Conservation (phyloP, 768 basidiomycete genomes). For the Lentinula edodes region DNA sequence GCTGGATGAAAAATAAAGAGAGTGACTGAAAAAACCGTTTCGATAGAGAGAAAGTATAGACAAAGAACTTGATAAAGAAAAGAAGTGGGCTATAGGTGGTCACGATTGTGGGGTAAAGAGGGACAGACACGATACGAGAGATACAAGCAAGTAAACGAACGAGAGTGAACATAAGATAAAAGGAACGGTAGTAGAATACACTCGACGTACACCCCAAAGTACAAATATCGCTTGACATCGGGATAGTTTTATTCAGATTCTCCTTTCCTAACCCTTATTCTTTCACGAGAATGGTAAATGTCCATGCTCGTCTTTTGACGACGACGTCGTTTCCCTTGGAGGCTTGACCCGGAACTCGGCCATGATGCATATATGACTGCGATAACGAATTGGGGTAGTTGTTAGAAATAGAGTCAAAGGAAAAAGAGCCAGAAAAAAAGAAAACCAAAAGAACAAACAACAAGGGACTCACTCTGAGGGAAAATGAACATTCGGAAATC, state of each 20-base stretch:
- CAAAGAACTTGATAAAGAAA: background rate
- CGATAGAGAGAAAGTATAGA: background rate
- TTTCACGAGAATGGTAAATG: background rate
- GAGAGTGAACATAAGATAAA: background rate
- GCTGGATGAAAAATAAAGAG: background rate
- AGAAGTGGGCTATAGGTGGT: background rate
- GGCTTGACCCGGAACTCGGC: slow-evolving; percentile 79
- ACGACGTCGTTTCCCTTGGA: slow-evolving; percentile 40
- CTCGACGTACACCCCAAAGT: background rate
- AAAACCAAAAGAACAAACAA: background rate
- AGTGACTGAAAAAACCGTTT: background rate
- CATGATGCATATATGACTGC: slow-evolving; percentile 67
- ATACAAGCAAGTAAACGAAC: too few species aligned
- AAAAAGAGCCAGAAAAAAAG: slow-evolving; percentile 3
- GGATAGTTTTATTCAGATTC: background rate
- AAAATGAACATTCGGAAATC: slow-evolving; percentile 96
- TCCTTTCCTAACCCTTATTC: background rate
- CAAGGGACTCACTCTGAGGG: slow-evolving; percentile 81
- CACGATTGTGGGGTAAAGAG: too few species aligned
- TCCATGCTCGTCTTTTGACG: slow-evolving; percentile 8
- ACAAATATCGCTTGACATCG: background rate
- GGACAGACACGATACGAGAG: too few species aligned
- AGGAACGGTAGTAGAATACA: background rate
- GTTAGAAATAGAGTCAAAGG: slow-evolving; percentile 10
- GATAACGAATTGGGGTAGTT: slow-evolving; percentile 9